These are phyloP conservation scores for Naganishia sp. DNA, from an alignment of 1,284 basidiomycete genomes.

Conservation along the genomic window DNA sequence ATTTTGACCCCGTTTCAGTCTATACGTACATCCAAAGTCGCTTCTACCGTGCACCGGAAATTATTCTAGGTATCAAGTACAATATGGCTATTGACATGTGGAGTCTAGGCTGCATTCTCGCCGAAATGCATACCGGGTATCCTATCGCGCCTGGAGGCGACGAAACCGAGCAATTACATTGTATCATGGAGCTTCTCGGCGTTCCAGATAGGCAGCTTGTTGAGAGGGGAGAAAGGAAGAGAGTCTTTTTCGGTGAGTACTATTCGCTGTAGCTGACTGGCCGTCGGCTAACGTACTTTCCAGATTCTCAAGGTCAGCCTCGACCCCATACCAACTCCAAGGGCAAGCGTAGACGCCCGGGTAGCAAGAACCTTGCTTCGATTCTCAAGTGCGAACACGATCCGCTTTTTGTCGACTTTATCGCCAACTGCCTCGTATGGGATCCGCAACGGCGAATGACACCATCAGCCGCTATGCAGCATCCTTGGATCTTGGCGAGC, in stretches of 20 bases:
- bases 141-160: slow-evolving; percentile 99
- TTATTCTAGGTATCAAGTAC: slow-evolving; percentile 94
- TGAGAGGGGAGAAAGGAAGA: slow-evolving; percentile 88
- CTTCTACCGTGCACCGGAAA: slow-evolving; percentile 97
- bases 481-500: slow-evolving; percentile 74
- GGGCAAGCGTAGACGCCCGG: slow-evolving; percentile 85
- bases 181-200: slow-evolving; percentile 99
- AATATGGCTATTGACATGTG: slow-evolving; percentile 95
- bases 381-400: slow-evolving; percentile 78
- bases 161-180: slow-evolving; percentile 96
- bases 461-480: slow-evolving; percentile 87
- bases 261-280: background rate
- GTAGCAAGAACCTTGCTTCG: slow-evolving; percentile 82
- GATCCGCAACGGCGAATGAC: slow-evolving; percentile 95
- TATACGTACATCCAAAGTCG: slow-evolving; percentile 99
- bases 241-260: slow-evolving; percentile 87
- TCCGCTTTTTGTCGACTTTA: slow-evolving; percentile 64
- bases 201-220: slow-evolving; percentile 92
- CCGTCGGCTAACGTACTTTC: background rate
- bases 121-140: slow-evolving; percentile 97
- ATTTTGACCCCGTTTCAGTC: slow-evolving; percentile 59
- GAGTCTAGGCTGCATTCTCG: slow-evolving; percentile 96
- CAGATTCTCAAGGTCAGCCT: slow-evolving; percentile 89
- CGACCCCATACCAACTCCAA: slow-evolving; percentile 95
- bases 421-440: slow-evolving; percentile 94